Base-by-base conservation (phyloP, 805 yeast species). In the Kodamaea fukazawae region DNA sequence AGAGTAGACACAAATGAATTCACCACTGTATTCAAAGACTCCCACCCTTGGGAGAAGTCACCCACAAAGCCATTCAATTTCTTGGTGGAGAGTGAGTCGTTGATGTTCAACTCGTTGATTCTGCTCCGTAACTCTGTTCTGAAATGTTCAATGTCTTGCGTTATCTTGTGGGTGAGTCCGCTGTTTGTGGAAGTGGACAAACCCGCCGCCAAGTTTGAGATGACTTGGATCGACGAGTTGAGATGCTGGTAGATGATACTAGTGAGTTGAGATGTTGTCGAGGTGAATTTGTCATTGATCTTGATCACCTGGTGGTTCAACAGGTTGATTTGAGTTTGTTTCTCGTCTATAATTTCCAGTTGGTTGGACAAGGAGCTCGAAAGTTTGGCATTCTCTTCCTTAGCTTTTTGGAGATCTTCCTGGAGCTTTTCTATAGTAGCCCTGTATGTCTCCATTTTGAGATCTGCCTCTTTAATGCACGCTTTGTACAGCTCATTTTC, bases 401-500 rank as follows among this genome's bases (percentile, higher is more conserved):
- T 27, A 10, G 10, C 7, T 18, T 25, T 17, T 14, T 10, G 14
- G 20, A 22, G 4, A 14, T 18, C 22, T 7, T n/a, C 26, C 28
- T 28, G 17, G 7, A 13, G 12, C 22, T 13, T 36, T 16, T 16
- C 26, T 7, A 16, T 29, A 26, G n/a, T 17, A 9, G 2, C 15
- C 14, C 15, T 34, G 28, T 30, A 13, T 7, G 1, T 16, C 23
- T 25, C 35, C 27, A 12, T 33, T 32, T 73, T 75, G 36, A 37
- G 22, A 11, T 32, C 32, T n/a, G 40, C 26, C 32, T 59, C 63
- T 28, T 50, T 49, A 1, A 53, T 30, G n/a, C 51, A 50, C 7
- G 54, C 48, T 36, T 48, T 50, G 36, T 57, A 42, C 7, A 54
- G 45, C 14, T 73, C 73, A 32, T 53, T 51, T 29, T 55, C 58